Evolutionary conservation across 2,329 filamentous ascomycete genomes (phyloP).

Genomic region (Colletotrichum salicis): DNA sequence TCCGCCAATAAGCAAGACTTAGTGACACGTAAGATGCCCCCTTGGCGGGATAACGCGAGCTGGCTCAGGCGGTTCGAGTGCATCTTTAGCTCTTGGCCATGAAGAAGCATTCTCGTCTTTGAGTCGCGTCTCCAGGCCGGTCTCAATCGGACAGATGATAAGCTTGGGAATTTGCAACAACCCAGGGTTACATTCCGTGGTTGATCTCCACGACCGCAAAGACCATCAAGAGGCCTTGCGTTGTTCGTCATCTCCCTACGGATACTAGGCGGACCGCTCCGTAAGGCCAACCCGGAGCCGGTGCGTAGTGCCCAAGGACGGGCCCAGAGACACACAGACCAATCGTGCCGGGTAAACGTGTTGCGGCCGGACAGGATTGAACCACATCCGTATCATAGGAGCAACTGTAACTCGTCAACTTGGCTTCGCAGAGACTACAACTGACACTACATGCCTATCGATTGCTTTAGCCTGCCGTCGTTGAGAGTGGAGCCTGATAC

Average conservation of each 20-base stretch:
- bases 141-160: neutral
- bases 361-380: neutral
- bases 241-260: conserved; percentile 3
- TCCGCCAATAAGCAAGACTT: neutral
- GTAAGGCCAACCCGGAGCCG: conserved; percentile 23
- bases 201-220: conserved; percentile 29
- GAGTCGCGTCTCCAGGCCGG: neutral
- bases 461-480: neutral
- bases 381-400: conserved; percentile 6
- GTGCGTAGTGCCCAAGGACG: neutral
- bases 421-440: neutral
- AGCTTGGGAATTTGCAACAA: conserved; percentile 3
- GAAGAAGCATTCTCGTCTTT: neutral
- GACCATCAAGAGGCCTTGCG: conserved; percentile 28
- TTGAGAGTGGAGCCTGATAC: neutral
- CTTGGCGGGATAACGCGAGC: neutral
- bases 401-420: neutral
- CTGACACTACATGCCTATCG: too few species aligned
- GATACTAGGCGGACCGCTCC: conserved; percentile 26
- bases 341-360: conserved; percentile 3
- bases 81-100: neutral
- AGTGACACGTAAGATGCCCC: neutral
- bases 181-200: conserved; percentile 23
- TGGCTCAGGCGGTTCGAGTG: neutral
- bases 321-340: conserved; percentile 27